phyloP scores from a whole-genome alignment of 2,329 filamentous ascomycete species.

The Nemania abortiva region DNA sequence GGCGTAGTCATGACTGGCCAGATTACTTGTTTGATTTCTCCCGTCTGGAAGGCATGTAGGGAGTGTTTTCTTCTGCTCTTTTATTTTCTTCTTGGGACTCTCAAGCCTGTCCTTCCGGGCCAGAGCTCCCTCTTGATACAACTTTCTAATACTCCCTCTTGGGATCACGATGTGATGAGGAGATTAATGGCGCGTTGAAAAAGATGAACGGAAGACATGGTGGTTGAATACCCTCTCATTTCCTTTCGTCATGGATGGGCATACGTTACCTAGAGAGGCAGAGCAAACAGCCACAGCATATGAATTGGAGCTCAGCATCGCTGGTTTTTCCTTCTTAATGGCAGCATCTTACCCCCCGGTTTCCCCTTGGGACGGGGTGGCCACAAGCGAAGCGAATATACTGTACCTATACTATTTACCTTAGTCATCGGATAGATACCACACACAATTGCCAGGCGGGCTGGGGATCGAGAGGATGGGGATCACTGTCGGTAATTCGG shows the following conservation, averaged over 20 bases:
- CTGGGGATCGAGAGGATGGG: conserved; percentile 33
- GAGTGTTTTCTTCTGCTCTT: neutral
- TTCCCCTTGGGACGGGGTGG: conserved; percentile 2
- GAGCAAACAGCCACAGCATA: conserved; percentile 21
- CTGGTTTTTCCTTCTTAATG: conserved; percentile 27
- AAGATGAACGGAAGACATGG: conserved; percentile 9
- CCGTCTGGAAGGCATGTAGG: conserved; percentile 7
- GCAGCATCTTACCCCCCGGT: conserved; percentile 20
- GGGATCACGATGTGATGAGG: conserved; percentile 30
- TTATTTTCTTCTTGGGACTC: neutral
- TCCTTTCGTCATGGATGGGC: conserved; percentile 13
- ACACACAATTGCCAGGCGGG: conserved; percentile 24
- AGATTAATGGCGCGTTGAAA: conserved; percentile 23
- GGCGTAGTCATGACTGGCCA: neutral
- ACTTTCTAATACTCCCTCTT: conserved; percentile 25
- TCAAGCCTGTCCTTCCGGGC: neutral
- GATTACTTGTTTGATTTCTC: neutral
- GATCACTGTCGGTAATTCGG: conserved; percentile 31
- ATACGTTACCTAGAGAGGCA: conserved; percentile 28
- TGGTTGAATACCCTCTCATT: conserved; percentile 2
- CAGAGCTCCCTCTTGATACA: conserved; percentile 24
- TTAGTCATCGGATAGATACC: conserved; percentile 41
- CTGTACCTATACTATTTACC: conserved; percentile 38
- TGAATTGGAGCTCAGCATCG: conserved; percentile 29
- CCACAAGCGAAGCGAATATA: conserved; percentile 32